Evolutionary conservation across 495 filamentous ascomycete species (phyloP).

Genomic region (Neurospora africana): DNA sequence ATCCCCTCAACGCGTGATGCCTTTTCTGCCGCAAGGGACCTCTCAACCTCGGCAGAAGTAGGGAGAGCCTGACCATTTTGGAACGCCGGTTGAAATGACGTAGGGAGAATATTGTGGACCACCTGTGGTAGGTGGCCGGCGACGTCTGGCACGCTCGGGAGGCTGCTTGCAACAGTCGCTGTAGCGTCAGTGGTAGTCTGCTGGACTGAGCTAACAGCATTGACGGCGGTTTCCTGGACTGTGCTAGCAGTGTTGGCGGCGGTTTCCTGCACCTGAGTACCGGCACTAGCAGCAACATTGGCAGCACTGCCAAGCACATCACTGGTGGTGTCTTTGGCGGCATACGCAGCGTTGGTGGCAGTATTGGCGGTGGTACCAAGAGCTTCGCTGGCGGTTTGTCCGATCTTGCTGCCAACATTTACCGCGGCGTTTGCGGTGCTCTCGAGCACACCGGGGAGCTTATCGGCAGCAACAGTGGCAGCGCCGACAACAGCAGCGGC

Average conservation of each 20-base stretch:
- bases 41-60: neutral
- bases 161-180: neutral
- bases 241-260: conserved; percentile 5
- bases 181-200: conserved; percentile 13
- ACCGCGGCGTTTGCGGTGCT: conserved; percentile 21
- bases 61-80: neutral
- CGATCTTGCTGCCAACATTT: conserved; percentile 12
- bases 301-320: conserved; percentile 3
- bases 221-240: conserved; percentile 5
- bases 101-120: conserved; percentile 25
- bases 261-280: conserved; percentile 5
- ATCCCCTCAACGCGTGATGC: conserved; percentile 22
- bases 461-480: conserved; percentile 22
- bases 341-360: neutral
- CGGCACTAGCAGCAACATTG: conserved; percentile 4
- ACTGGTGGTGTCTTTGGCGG: conserved; percentile 1
- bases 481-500: conserved; percentile 31
- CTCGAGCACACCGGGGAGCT: conserved; percentile 4
- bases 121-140: conserved; percentile 24
- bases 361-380: neutral
- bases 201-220: conserved; percentile 1
- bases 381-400: neutral
- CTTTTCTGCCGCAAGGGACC: conserved; percentile 3
- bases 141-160: conserved; percentile 9
- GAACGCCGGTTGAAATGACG: conserved; percentile 7